Conservation (phyloP, 768 basidiomycete genomes). For the Hydnum rufescens region DNA sequence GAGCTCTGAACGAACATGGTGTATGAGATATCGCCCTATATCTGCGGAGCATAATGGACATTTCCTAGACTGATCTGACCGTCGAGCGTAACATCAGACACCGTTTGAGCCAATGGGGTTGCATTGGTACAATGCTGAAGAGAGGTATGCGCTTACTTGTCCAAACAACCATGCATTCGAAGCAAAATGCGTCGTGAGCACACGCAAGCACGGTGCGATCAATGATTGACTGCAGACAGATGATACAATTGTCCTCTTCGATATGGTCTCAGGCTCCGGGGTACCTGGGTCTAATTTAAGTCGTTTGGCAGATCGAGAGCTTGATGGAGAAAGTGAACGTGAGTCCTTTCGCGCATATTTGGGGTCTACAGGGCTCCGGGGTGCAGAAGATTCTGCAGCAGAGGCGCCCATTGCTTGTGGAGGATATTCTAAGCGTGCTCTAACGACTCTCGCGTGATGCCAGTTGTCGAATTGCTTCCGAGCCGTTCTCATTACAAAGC, state of each 20-base stretch:
- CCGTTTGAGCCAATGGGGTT: not conserved
- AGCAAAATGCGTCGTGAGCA: conserved; percentile 77
- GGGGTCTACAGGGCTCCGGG: too few species aligned
- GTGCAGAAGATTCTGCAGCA: too few species aligned
- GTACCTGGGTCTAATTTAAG: too few species aligned
- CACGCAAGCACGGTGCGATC: conserved; percentile 78
- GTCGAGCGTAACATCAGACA: too few species aligned
- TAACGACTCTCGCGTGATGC: too few species aligned
- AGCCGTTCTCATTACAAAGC: too few species aligned
- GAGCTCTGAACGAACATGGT: conserved; percentile 52
- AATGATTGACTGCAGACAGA: conserved; percentile 58
- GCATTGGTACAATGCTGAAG: conserved; percentile 12
- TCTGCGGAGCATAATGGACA: conserved; percentile 13
- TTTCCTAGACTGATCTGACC: conserved; percentile 2
- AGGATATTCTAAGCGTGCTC: too few species aligned
- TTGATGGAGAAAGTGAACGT: too few species aligned
- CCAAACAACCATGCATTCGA: conserved; percentile 78
- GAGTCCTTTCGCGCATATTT: too few species aligned
- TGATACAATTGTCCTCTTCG: conserved; percentile 52
- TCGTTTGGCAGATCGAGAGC: too few species aligned
- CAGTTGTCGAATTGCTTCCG: too few species aligned
- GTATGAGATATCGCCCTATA: conserved; percentile 48
- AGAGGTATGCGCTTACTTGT: conserved; percentile 33
- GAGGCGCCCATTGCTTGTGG: too few species aligned
- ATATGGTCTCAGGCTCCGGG: not conserved